Conservation (phyloP, 2,329 filamentous ascomycete genomes). For the Venturia carpophila region DNA sequence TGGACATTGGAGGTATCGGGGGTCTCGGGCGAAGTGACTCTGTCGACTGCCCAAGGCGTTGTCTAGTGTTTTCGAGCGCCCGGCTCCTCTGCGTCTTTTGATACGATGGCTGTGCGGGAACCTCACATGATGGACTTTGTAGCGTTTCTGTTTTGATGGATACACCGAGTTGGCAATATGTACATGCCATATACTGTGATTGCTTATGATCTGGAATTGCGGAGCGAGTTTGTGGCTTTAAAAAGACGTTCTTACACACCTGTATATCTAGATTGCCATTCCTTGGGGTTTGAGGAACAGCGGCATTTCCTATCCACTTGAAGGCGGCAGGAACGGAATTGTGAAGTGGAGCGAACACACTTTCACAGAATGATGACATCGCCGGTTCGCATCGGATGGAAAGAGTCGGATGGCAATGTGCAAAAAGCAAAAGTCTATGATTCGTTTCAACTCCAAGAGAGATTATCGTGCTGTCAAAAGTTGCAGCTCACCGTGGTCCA, state of each 20-base stretch:
- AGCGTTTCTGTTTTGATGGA: not conserved
- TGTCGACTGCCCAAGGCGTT: not conserved
- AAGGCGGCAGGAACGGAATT: no score
- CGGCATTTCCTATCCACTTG: not conserved
- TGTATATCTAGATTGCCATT: not conserved
- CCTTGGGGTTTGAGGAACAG: not conserved
- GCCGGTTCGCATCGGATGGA: no score
- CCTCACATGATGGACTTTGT: not conserved
- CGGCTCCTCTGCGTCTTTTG: not conserved
- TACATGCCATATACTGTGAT: not conserved
- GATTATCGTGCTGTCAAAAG: no score
- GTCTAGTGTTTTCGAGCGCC: not conserved
- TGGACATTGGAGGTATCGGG: not conserved
- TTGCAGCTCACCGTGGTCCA: not conserved
- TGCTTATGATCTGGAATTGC: not conserved
- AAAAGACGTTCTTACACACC: not conserved
- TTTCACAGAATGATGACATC: no score
- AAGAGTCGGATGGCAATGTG: no score
- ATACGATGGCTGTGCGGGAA: not conserved
- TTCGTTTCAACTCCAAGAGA: no score
- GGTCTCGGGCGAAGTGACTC: not conserved
- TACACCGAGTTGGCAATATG: not conserved
- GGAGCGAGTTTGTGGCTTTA: not conserved
- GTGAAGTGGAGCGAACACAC: no score
- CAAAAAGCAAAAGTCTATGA: no score